A percentile compares a stretch with the other conserved stretches of the same genome.
phyloP scores from a whole-genome alignment of 2,329 filamentous ascomycete species.

The Aspergillaceae sp. region DNA sequence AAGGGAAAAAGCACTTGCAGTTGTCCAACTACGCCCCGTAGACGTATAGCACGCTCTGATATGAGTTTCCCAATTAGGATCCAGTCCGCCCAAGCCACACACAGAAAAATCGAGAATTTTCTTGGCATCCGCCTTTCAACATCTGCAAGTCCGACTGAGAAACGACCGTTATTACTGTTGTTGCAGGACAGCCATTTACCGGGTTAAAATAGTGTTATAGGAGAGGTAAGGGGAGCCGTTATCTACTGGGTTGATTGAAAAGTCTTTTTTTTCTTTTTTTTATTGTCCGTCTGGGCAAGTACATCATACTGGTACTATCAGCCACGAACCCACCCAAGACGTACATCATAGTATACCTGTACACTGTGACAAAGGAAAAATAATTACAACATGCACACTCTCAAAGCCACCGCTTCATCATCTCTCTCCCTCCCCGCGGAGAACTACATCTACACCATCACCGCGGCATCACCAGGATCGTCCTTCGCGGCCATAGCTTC shows the following conservation, averaged over 20 bases:
- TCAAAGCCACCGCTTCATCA: slow-evolving; percentile 25
- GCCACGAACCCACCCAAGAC: background rate
- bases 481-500: slow-evolving; percentile 37
- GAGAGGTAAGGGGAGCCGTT: too few species aligned
- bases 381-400: slow-evolving; percentile 22
- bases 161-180: background rate
- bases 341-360: too few species aligned
- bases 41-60: too few species aligned
- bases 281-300: too few species aligned
- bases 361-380: too few species aligned
- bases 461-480: slow-evolving; percentile 18
- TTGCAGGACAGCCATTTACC: background rate
- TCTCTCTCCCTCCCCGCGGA: slow-evolving; percentile 31
- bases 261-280: too few species aligned
- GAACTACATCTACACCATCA: slow-evolving; percentile 38
- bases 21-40: too few species aligned
- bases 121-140: background rate
- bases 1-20: too few species aligned
- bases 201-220: too few species aligned
- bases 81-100: background rate
- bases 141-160: too few species aligned
- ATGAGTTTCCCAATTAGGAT: too few species aligned
- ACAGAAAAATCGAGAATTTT: background rate
- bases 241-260: too few species aligned
- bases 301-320: background rate